Evolutionary conservation across 495 filamentous ascomycete genomes (phyloP), one percentile per base, ranked within the genome.

Genomic region (Xylaria intraflava): DNA sequence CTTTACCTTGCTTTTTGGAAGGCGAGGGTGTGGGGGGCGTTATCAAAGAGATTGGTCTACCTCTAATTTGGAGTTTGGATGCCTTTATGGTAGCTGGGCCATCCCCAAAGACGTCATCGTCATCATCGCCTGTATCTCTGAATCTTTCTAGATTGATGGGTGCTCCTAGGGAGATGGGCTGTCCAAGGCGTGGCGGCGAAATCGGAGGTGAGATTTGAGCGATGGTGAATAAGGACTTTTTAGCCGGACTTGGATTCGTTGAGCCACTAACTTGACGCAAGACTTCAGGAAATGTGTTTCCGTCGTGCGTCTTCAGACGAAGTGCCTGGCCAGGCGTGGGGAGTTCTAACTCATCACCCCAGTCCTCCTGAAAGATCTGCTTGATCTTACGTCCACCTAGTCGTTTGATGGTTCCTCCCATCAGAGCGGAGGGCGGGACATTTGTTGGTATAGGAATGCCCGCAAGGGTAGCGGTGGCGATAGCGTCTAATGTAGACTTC

Each of bases 391-490:
- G 84, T 59, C 83, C 87, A 41, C 90, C 90, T 6, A 98, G 75
- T 64, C 90, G 77, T 73, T 95, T 96, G 65, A 98, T 98, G 10
- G 90, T 90, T 43, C 93, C 93, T 39, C 92, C 93, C 59, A 95
- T 78, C 38, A 98, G 77, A 44, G 93, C 93, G n/a, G 92, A 95
- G 20, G 86, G 81, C n/a, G 93, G 90, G 12, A 97, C 84, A 64
- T 92, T 90, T 23, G 78, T 72, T 16, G 93, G 93, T 57, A 98
- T 84, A 24, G 93, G 92, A 47, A 98, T 96, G 45, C 93, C 93
- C 22, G 89, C 92, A 59, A 83, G 84, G 54, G 84, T 85, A 36
- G 90, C 93, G 3, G 89, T 88, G 16, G 85, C 81, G 60, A 98
- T 90, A 38, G 92, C 91, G 58, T 93, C 86, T 61, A 83, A 68